Base-by-base conservation (phyloP, 352 stramenopile species). In the Pythium sukuiense region DNA sequence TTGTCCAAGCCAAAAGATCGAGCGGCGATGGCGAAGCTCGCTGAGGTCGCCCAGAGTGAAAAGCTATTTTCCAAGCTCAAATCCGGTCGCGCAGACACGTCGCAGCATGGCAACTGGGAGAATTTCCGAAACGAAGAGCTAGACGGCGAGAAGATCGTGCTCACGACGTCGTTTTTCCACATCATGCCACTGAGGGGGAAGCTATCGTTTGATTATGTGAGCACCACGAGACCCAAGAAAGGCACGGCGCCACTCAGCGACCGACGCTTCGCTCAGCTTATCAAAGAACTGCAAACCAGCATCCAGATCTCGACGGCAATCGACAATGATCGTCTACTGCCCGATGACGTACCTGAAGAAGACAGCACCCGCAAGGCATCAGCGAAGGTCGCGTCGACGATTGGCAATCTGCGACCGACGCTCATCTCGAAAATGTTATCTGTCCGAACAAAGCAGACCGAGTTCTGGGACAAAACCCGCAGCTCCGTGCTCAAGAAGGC, bases 51-150 rank as follows among this genome's bases (percentile, higher is more conserved):
- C 45, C 81, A 96, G 55, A 80, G 77, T 54, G 87, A 97, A 59
- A 93, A 94, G 65, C 71, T 89, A 11, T 92, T 92, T 45, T 90
- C 80, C 3, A 83, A 76, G 52, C 57, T 76, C 58, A 83, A 73
- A 3, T 90, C 76, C 3, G 67, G 72, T 5, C 75, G 79, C 1
- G 66, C 73, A 9, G 87, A 97, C 50, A 97, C 85, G 24, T 94
- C 84, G 7, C 89, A 97, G 72, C 87, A 97, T 41, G 88, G 87
- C 26, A 95, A 97, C 60, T 97, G 88, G 87, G 83, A 96, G 65
- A 97, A 97, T 66, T 97, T 97, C 56, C 82, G 91, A 46, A 97
- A 97, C 55, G 91, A 97, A 75, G 77, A 78, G 39, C 81, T 96
- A 24, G 88, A 96, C 50, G 86, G 85, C 9, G 67, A 85, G 46